These are phyloP conservation scores for Fusarium sp. DNA, from an alignment of 2,329 filamentous ascomycete species.

Conservation along the genomic window DNA sequence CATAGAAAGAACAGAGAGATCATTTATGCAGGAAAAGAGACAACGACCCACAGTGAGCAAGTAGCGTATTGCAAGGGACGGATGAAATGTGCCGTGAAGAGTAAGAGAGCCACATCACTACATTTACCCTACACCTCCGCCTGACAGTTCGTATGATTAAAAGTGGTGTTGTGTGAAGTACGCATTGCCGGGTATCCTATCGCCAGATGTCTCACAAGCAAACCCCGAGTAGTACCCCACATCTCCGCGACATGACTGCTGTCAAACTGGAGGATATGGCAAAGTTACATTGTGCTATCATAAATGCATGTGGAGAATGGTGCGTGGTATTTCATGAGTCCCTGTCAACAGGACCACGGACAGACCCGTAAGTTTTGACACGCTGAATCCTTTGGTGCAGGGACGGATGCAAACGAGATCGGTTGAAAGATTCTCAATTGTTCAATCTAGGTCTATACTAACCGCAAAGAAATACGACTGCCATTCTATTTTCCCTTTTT, in stretches of 20 bases:
- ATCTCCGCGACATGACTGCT: background rate
- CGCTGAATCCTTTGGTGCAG: background rate
- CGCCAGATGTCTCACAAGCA: no score
- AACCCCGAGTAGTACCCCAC: background rate
- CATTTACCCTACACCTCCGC: background rate
- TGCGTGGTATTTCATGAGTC: background rate
- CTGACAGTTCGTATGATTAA: no score
- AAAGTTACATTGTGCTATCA: background rate
- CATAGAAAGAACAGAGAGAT: background rate
- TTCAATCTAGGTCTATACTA: conserved; percentile 1
- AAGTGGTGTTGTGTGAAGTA: no score
- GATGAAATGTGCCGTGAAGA: background rate
- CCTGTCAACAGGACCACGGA: background rate
- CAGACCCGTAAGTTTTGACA: background rate
- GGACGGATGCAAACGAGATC: no score
- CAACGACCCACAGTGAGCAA: background rate
- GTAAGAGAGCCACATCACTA: background rate
- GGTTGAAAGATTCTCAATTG: background rate
- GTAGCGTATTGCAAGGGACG: background rate
- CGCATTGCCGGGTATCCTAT: no score
- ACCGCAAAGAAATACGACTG: background rate
- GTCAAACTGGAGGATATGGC: background rate
- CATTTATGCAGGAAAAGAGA: background rate
- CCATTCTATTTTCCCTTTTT: background rate
- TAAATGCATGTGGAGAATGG: no score